phyloP scores from a whole-genome alignment of 2,329 filamentous ascomycete genomes.

The Cylindrodendrum hubeiense region DNA sequence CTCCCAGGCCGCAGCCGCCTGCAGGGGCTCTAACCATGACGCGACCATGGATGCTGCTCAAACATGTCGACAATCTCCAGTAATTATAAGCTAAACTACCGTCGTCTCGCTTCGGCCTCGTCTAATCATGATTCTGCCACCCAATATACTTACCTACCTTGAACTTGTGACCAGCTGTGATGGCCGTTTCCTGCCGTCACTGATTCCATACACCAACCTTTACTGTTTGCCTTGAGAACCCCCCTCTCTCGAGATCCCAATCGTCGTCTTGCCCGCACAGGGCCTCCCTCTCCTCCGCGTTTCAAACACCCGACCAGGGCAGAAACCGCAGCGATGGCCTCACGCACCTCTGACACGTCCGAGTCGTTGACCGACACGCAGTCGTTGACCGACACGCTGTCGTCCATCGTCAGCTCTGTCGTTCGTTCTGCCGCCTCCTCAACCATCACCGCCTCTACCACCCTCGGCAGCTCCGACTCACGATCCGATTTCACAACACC shows the following conservation, averaged over 20 bases:
- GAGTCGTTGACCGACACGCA: slow-evolving; percentile 28
- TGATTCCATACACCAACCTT: slow-evolving; percentile 18
- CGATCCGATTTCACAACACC: slow-evolving; percentile 7
- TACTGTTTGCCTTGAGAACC: slow-evolving; percentile 12
- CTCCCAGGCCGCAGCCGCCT: slow-evolving; percentile 7
- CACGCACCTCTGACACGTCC: slow-evolving; percentile 15
- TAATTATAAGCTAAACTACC: slow-evolving; percentile 36
- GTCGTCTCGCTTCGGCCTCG: slow-evolving; percentile 13
- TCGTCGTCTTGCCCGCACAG: slow-evolving; percentile 27
- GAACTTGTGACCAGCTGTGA: slow-evolving; percentile 11
- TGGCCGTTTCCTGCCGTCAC: slow-evolving; percentile 10
- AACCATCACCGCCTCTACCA: slow-evolving; percentile 26
- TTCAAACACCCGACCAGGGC: slow-evolving; percentile 3
- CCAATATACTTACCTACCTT: slow-evolving; percentile 4
- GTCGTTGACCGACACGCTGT: slow-evolving; percentile 37
- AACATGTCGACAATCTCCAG: slow-evolving; percentile 27
- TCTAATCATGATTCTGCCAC: slow-evolving; percentile 6
- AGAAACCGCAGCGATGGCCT: slow-evolving; percentile 19
- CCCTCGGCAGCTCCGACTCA: slow-evolving; percentile 16
- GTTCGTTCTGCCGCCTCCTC: slow-evolving; percentile 29
- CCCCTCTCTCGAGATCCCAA: background rate
- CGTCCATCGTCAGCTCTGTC: slow-evolving; percentile 31
- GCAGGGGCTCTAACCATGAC: slow-evolving; percentile 38
- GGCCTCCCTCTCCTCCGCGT: slow-evolving; percentile 16
- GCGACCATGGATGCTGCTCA: slow-evolving; percentile 31